A percentile compares a stretch with the other conserved stretches of the same genome.
Conservation (phyloP, 2,329 filamentous ascomycete genomes). For the Trichoderma breve region DNA sequence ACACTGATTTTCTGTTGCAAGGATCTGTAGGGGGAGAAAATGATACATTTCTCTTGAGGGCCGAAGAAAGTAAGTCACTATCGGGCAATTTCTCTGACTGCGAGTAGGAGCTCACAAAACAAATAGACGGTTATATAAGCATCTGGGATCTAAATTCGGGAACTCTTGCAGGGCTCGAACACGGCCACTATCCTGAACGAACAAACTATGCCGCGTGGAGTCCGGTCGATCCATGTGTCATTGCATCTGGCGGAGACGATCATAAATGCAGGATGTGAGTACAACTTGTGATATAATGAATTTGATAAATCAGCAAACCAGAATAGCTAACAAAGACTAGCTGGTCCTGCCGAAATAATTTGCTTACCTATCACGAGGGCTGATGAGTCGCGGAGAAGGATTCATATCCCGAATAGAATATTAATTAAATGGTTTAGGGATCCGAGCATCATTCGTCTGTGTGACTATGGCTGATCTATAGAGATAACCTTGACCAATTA, state of each 20-base stretch:
- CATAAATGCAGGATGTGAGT: background rate
- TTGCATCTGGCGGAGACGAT: background rate
- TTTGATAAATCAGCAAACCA: background rate
- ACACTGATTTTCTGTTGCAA: background rate
- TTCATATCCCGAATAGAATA: background rate
- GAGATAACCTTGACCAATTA: background rate
- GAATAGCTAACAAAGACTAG: background rate
- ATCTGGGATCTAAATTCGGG: background rate
- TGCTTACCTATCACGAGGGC: background rate
- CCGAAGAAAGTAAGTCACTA: background rate
- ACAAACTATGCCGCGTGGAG: background rate
- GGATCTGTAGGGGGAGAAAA: background rate
- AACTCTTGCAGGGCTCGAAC: background rate
- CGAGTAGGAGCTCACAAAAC: background rate
- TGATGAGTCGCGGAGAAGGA: background rate
- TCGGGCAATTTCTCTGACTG: background rate
- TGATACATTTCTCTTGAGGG: background rate
- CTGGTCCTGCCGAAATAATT: background rate
- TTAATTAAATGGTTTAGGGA: background rate
- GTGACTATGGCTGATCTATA: background rate
- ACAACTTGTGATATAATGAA: background rate
- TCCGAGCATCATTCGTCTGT: background rate
- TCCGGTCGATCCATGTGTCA: background rate
- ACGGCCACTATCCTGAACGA: background rate
- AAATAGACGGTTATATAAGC: background rate